A percentile compares a stretch with the other conserved stretches of the same genome.
Evolutionary conservation across 176 grass and related monocot species (phyloP).

Genomic region (Aegilops umbellulata): DNA sequence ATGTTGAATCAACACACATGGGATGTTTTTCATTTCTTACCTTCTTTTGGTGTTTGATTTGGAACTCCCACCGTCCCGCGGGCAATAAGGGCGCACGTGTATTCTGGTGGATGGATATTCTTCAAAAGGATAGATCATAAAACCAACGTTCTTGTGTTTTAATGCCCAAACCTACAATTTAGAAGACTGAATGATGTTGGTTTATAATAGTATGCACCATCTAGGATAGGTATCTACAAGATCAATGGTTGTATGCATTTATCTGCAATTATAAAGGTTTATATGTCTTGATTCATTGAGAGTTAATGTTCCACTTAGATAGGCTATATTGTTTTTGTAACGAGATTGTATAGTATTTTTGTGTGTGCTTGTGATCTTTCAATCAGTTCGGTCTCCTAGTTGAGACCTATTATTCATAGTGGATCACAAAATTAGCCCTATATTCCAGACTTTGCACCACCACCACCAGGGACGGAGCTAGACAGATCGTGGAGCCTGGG

Average conservation of each 20-base stretch:
- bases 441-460: background rate
- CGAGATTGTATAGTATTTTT: background rate
- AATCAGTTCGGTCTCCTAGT: background rate
- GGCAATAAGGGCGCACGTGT: background rate
- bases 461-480: background rate
- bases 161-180: background rate
- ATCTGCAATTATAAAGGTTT: background rate
- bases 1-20: background rate
- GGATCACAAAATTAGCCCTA: background rate
- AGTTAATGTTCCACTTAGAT: no score
- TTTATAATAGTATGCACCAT: background rate
- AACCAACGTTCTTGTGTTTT: background rate
- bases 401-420: background rate
- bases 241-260: background rate
- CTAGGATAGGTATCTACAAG: background rate
- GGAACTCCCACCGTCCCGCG: background rate
- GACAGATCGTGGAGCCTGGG: background rate
- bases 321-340: no score
- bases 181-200: background rate
- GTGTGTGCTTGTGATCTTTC: background rate
- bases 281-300: no score
- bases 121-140: background rate
- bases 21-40: background rate
- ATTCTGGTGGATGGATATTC: background rate
- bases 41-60: background rate